Evolutionary conservation across 768 basidiomycete genomes (phyloP).

Genomic region (Kwoniella sp.): DNA sequence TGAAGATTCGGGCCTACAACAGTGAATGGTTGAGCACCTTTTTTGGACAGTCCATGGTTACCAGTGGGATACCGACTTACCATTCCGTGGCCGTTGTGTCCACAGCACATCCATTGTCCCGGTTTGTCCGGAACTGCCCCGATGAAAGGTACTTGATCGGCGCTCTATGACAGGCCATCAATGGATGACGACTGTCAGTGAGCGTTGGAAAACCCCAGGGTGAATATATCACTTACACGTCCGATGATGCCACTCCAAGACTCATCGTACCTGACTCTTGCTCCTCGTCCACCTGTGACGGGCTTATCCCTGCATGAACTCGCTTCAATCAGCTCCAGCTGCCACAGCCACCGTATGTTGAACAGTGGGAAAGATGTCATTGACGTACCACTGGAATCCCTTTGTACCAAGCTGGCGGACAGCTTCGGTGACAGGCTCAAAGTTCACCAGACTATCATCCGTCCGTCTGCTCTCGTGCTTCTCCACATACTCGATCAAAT

Average conservation of each 20-base stretch:
- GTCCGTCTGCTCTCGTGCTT: conserved; percentile 20
- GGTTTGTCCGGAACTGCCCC: conserved; percentile 40
- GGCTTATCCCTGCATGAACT: conserved; percentile 8
- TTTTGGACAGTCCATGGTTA: too few species aligned
- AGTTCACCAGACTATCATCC: conserved; percentile 35
- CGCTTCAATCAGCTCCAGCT: conserved; percentile 1
- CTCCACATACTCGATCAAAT: conserved; percentile 28
- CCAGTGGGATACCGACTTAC: conserved; percentile 3
- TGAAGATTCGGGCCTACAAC: conserved; percentile 44
- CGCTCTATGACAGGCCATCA: conserved; percentile 25
- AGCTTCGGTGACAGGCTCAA: conserved; percentile 43
- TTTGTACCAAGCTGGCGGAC: conserved; percentile 37
- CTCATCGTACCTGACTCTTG: conserved; percentile 31
- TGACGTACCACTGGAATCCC: conserved; percentile 49
- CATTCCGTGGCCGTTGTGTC: conserved; percentile 41
- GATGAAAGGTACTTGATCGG: conserved; percentile 45
- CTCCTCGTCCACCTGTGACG: conserved; percentile 2
- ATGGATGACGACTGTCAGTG: too few species aligned
- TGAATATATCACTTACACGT: conserved; percentile 27
- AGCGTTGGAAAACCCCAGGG: too few species aligned
- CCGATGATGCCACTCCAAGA: conserved; percentile 51
- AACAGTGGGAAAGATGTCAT: background rate
- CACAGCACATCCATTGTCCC: conserved; percentile 44
- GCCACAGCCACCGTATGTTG: background rate
- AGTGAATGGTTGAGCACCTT: too few species aligned